Conservation (phyloP, 1,284 basidiomycete species). For the Ustilago bromivora region DNA sequence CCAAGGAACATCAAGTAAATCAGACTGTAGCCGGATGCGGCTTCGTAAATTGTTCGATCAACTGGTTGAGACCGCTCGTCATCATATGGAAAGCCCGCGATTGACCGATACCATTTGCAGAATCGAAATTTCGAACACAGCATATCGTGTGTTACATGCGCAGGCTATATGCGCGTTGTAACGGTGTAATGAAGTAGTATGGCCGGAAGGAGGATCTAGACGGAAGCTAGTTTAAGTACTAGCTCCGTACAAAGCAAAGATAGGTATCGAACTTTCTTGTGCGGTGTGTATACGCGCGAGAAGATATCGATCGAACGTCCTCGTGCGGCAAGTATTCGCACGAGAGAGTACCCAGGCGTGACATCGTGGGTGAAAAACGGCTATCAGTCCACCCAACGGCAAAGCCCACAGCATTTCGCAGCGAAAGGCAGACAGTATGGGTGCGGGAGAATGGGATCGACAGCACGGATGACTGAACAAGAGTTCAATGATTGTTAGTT, state of each 20-base stretch:
- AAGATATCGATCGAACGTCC: too few species aligned
- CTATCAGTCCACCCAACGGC: background rate
- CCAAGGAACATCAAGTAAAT: background rate
- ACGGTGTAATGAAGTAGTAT: too few species aligned
- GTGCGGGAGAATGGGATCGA: background rate
- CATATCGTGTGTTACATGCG: background rate
- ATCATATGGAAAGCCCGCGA: background rate
- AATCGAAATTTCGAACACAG: slow-evolving; percentile 7
- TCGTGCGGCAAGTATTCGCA: too few species aligned
- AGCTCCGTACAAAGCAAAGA: too few species aligned
- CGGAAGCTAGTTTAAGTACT: too few species aligned
- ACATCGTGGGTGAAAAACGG: background rate
- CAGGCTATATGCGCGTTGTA: too few species aligned
- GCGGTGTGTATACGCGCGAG: too few species aligned
- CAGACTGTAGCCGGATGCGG: background rate
- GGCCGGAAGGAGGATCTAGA: too few species aligned
- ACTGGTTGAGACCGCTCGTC: background rate
- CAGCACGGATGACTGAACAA: background rate
- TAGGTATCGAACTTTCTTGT: too few species aligned
- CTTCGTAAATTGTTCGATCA: background rate
- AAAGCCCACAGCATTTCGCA: background rate
- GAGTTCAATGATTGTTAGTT: slow-evolving; percentile 3
- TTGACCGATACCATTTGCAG: background rate
- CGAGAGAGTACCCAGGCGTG: too few species aligned
- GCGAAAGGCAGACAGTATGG: background rate